Percentiles rank a stretch among this genome's conserved stretches.
Evolutionary conservation across 768 basidiomycete genomes (phyloP).

Genomic region (Russula virescens): DNA sequence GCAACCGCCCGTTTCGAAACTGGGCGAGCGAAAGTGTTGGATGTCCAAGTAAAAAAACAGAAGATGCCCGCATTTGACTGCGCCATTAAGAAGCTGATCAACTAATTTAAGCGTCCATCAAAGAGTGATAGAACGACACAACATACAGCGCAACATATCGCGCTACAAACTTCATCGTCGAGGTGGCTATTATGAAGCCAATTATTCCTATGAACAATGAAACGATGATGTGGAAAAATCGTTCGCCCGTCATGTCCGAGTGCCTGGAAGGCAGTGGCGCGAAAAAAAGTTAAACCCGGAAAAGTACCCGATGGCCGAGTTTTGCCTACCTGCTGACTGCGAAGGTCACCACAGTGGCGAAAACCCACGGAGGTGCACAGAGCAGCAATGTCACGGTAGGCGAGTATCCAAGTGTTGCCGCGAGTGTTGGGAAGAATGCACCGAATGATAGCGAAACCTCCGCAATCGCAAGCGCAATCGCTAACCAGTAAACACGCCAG

Average conservation of each 20-base stretch:
- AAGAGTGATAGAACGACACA: neutral
- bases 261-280: conserved; percentile 37
- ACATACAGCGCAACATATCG: conserved; percentile 62
- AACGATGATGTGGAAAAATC: conserved; percentile 57
- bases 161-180: conserved; percentile 53
- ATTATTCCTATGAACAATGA: conserved; percentile 55
- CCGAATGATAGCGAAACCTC: conserved; percentile 68
- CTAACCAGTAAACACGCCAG: conserved; percentile 82
- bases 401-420: conserved; percentile 62
- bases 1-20: conserved; percentile 87
- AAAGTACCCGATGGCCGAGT: neutral
- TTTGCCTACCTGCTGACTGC: conserved; percentile 38
- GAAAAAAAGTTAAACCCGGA: neutral
- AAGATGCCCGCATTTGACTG: conserved; percentile 70
- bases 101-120: neutral
- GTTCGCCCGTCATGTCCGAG: conserved; percentile 66
- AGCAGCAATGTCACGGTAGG: conserved; percentile 63
- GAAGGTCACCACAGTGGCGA: conserved; percentile 55
- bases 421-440: conserved; percentile 74
- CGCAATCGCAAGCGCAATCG: conserved; percentile 54
- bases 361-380: conserved; percentile 73
- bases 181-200: conserved; percentile 61
- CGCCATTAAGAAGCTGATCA: conserved; percentile 65
- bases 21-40: conserved; percentile 63
- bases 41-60: conserved; percentile 51